Evolutionary conservation across 1,284 basidiomycete species (phyloP).

Genomic region (Apiotrichum siamense): DNA sequence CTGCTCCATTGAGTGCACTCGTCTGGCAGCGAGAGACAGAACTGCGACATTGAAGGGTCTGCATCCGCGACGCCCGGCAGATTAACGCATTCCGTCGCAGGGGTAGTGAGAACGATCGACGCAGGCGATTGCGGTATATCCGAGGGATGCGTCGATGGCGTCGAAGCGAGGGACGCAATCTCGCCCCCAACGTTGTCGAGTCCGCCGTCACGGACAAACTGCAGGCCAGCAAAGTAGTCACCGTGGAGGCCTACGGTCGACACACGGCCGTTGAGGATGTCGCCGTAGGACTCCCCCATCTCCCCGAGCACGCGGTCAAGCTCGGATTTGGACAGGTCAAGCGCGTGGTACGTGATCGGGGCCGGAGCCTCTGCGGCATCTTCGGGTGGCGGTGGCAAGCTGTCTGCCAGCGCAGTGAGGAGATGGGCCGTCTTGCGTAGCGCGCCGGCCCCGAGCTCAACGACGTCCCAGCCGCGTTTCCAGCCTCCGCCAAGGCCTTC

Average conservation of each 20-base stretch:
- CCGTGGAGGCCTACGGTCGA: constrained; percentile 76
- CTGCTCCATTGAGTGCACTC: neutral
- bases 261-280: constrained; percentile 62
- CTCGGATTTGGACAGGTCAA: constrained; percentile 84
- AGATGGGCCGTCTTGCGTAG: constrained; percentile 87
- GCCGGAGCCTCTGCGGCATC: constrained; percentile 38
- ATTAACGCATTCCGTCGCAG: constrained; percentile 9
- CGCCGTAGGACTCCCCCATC: constrained; percentile 62
- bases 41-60: constrained; percentile 1
- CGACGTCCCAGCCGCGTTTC: constrained; percentile 53
- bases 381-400: constrained; percentile 15
- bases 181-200: constrained; percentile 28
- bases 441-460: constrained; percentile 83
- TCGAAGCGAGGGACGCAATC: constrained; percentile 1
- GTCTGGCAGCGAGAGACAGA: neutral
- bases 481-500: constrained; percentile 45
- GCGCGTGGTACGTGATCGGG: constrained; percentile 80
- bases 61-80: constrained; percentile 4
- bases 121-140: constrained; percentile 10
- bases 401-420: constrained; percentile 63
- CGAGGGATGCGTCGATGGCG: neutral
- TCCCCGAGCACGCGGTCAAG: constrained; percentile 71
- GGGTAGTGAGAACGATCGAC: constrained; percentile 20
- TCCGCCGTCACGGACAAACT: constrained; percentile 50
- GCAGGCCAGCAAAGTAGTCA: constrained; percentile 74